Conservation (phyloP, 352 stramenopile genomes). For the Poterioochromonas sp. region DNA sequence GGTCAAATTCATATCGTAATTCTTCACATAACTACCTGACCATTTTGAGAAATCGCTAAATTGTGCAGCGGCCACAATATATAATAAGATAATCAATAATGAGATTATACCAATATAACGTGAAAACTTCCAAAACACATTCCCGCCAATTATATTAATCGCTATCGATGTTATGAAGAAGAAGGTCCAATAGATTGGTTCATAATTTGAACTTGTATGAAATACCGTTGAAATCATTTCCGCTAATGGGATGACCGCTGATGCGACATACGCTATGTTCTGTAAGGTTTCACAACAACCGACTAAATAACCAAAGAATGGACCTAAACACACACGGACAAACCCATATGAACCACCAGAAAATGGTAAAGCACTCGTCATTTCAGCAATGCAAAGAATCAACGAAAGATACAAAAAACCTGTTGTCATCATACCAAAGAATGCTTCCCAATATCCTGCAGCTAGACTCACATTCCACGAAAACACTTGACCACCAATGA, state of each 20-base stretch:
- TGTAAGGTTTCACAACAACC: constrained; percentile 7
- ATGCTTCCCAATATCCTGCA: constrained; percentile 6
- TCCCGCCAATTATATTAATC: constrained; percentile 3
- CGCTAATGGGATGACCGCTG: background rate
- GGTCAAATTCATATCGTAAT: constrained; percentile 6
- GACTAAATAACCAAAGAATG: constrained; percentile 10
- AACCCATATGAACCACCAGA: constrained; percentile 24
- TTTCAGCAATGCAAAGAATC: constrained; percentile 9
- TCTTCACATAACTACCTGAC: background rate
- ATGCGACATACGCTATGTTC: background rate
- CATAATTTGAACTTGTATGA: background rate
- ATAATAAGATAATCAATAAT: constrained; percentile 9
- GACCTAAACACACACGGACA: background rate
- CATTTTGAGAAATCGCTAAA: constrained; percentile 19
- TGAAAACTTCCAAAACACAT: constrained; percentile 13
- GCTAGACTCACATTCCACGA: constrained; percentile 14
- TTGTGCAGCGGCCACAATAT: constrained; percentile 9
- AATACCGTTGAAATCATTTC: background rate
- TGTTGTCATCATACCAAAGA: background rate
- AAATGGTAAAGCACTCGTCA: constrained; percentile 8
- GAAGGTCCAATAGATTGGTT: constrained; percentile 20
- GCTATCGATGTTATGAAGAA: background rate
- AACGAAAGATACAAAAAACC: background rate
- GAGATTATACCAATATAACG: background rate
- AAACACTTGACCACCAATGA: constrained; percentile 24